A percentile compares a stretch with the other conserved stretches of the same genome.
Evolutionary conservation across 768 basidiomycete genomes (phyloP).

Genomic region (Pisolithus albus): DNA sequence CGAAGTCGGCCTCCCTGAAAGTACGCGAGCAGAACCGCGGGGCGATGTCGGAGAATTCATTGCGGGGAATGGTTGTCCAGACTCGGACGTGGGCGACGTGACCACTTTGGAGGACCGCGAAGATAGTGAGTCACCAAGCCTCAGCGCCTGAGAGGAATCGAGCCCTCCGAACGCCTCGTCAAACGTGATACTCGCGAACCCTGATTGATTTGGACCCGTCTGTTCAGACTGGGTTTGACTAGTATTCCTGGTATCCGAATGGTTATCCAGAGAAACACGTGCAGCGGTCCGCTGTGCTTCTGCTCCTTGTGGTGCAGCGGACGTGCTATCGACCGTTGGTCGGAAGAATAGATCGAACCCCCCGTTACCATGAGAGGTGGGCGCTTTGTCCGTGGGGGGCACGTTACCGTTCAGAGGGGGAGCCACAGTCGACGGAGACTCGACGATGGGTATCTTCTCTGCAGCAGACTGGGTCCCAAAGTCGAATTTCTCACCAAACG

Average conservation of each 20-base stretch:
- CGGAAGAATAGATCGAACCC: conserved; percentile 8
- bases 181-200: conserved; percentile 30
- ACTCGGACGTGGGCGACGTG: conserved; percentile 10
- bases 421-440: conserved; percentile 17
- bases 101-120: conserved; percentile 29
- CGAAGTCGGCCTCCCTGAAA: conserved; percentile 29
- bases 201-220: conserved; percentile 6
- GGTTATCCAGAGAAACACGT: conserved; percentile 40
- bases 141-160: conserved; percentile 31
- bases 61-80: conserved; percentile 29
- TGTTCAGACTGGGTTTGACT: conserved; percentile 13
- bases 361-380: conserved; percentile 5
- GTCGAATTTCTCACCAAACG: conserved; percentile 63
- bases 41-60: conserved; percentile 38
- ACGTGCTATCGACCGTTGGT: conserved; percentile 9
- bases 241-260: conserved; percentile 21
- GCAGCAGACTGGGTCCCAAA: conserved; percentile 34
- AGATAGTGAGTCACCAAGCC: conserved; percentile 35
- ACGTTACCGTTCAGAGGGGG: conserved; percentile 22
- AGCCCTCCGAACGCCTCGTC: conserved; percentile 54
- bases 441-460: conserved; percentile 26
- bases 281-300: conserved; percentile 12
- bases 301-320: conserved; percentile 9
- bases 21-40: conserved; percentile 27
- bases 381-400: conserved; percentile 6